Evolutionary conservation across 768 basidiomycete genomes (phyloP).

Genomic region (Inosperma sp.): DNA sequence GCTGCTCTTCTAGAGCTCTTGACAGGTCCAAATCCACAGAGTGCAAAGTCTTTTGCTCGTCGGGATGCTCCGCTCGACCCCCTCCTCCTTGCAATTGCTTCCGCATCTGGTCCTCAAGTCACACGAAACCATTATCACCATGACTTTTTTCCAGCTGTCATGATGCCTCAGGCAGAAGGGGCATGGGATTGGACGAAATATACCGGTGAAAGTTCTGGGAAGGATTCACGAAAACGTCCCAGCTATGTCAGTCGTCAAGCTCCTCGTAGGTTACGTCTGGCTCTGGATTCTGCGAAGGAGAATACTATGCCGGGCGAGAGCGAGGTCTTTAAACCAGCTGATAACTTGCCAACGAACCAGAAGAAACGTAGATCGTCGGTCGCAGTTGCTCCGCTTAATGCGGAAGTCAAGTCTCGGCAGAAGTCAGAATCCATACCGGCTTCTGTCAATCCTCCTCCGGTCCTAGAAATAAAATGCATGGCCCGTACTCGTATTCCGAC

Average conservation of each 20-base stretch:
- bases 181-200: conserved; percentile 58
- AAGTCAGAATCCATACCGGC: conserved; percentile 21
- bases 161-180: conserved; percentile 48
- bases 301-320: conserved; percentile 40
- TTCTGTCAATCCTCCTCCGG: conserved; percentile 20
- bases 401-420: conserved; percentile 25
- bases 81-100: conserved; percentile 70
- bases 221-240: conserved; percentile 42
- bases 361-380: conserved; percentile 42
- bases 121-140: conserved; percentile 87
- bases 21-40: conserved; percentile 45
- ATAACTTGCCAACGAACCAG: conserved; percentile 35
- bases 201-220: conserved; percentile 38
- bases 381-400: conserved; percentile 17
- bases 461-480: conserved; percentile 84
- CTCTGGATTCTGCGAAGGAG: conserved; percentile 45
- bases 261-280: conserved; percentile 58
- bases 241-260: conserved; percentile 73
- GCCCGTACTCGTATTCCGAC: conserved; percentile 97
- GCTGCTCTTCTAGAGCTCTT: conserved; percentile 63
- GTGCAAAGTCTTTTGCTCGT: conserved; percentile 44
- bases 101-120: conserved; percentile 68
- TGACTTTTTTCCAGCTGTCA: conserved; percentile 63
- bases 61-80: conserved; percentile 76
- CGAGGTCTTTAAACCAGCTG: conserved; percentile 35